These are phyloP conservation scores for Dacryopinax spathularia DNA, from an alignment of 768 basidiomycete genomes.

Conservation along the genomic window DNA sequence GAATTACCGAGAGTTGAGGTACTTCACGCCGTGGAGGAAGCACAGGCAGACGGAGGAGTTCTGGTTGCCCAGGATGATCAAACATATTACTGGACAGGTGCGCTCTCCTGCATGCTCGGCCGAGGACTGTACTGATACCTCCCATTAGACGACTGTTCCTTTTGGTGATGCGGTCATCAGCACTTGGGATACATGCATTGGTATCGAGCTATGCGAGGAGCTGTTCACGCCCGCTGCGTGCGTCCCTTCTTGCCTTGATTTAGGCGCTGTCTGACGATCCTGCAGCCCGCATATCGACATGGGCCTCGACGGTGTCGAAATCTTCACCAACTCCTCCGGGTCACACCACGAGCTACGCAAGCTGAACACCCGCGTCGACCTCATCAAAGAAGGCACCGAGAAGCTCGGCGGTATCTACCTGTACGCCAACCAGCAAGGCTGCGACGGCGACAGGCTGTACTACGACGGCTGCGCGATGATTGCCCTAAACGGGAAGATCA, in stretches of 20 bases:
- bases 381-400: conserved; percentile 91
- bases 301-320: conserved; percentile 97
- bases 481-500: conserved; percentile 78
- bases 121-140: neutral
- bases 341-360: conserved; percentile 99
- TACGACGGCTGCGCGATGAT: conserved; percentile 97
- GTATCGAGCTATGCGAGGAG: conserved; percentile 94
- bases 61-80: conserved; percentile 78
- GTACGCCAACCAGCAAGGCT: conserved; percentile 98
- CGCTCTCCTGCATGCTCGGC: conserved; percentile 8
- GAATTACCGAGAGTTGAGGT: conserved; percentile 76
- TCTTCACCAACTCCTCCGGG: conserved; percentile 96
- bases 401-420: conserved; percentile 96
- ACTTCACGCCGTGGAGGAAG: conserved; percentile 92
- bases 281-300: conserved; percentile 86
- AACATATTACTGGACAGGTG: conserved; percentile 79
- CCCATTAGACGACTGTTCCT: conserved; percentile 66
- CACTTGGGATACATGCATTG: conserved; percentile 89
- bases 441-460: conserved; percentile 94
- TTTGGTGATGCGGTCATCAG: conserved; percentile 94
- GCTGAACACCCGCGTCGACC: conserved; percentile 73
- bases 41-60: conserved; percentile 83
- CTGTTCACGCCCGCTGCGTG: conserved; percentile 93
- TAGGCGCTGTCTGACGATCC: neutral
- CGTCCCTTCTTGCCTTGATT: conserved; percentile 6